Conservation (phyloP, 202 grass and related monocot species). For the Bolboschoenoplectus hybrid region DNA sequence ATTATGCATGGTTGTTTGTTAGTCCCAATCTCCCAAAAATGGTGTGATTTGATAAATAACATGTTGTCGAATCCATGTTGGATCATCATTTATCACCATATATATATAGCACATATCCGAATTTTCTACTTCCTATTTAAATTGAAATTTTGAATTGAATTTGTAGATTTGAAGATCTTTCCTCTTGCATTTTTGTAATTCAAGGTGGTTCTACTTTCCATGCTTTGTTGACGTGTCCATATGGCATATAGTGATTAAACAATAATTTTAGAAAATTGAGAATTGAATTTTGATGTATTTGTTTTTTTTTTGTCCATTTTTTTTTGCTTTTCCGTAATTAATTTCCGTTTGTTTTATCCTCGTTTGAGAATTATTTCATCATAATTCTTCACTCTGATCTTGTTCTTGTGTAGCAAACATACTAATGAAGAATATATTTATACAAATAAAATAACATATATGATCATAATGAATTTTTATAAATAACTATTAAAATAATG, state of each 20-base stretch:
- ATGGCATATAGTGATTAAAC: background rate
- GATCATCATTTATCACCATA: background rate
- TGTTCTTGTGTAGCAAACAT: background rate
- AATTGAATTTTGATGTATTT: too few species aligned
- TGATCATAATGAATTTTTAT: too few species aligned
- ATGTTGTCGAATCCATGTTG: background rate
- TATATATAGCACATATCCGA: background rate
- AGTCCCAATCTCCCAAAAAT: background rate
- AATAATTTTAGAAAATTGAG: too few species aligned
- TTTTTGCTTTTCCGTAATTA: too few species aligned
- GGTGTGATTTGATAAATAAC: background rate
- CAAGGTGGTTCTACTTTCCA: background rate
- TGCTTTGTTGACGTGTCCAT: background rate
- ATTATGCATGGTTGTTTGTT: background rate
- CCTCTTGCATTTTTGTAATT: background rate
- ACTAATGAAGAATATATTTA: background rate
- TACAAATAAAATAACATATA: background rate
- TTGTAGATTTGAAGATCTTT: background rate
- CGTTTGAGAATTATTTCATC: background rate
- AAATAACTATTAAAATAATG: too few species aligned
- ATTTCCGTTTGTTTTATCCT: too few species aligned
- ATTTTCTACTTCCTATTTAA: constrained; percentile 8
- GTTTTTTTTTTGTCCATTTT: too few species aligned
- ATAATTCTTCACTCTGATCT: background rate
- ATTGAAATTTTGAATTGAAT: background rate